These are phyloP conservation scores for Globisporangium camurandrum DNA, from an alignment of 352 stramenopile genomes.

Conservation along the genomic window DNA sequence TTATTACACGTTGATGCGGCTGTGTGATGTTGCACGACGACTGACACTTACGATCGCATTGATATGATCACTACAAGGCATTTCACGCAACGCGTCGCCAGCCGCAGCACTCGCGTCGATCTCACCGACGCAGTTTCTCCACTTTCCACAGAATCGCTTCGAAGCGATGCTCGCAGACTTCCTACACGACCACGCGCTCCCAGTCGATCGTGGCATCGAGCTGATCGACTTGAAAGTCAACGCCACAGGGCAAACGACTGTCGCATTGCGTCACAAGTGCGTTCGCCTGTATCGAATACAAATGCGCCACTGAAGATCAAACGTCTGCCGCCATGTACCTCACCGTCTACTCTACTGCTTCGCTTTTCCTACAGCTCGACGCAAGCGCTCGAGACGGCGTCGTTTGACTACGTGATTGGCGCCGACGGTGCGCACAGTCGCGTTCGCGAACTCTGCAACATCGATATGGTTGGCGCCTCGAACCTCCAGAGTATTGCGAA, in stretches of 20 bases:
- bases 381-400: slow-evolving; percentile 25
- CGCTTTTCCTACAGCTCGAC: slow-evolving; percentile 18
- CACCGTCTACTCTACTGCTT: slow-evolving; percentile 7
- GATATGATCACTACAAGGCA: slow-evolving; percentile 17
- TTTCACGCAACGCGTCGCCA: slow-evolving; percentile 25
- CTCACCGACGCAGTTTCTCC: slow-evolving; percentile 75
- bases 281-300: too few species aligned
- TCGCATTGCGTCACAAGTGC: slow-evolving; percentile 46
- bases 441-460: slow-evolving; percentile 58
- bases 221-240: slow-evolving; percentile 28
- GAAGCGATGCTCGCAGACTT: slow-evolving; percentile 58
- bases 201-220: slow-evolving; percentile 56
- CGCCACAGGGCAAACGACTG: slow-evolving; percentile 13
- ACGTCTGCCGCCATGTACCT: too few species aligned
- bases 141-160: slow-evolving; percentile 83
- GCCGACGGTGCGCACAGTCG: slow-evolving; percentile 88
- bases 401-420: slow-evolving; percentile 83
- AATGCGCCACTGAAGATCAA: too few species aligned
- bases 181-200: slow-evolving; percentile 30
- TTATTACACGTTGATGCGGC: too few species aligned
- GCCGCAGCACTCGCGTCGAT: slow-evolving; percentile 19
- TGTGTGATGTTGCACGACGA: too few species aligned
- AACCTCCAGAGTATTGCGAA: slow-evolving; percentile 92
- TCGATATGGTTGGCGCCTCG: slow-evolving; percentile 60
- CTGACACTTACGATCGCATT: background rate